Conservation (phyloP, 768 basidiomycete species). For the Galerina sulciceps region DNA sequence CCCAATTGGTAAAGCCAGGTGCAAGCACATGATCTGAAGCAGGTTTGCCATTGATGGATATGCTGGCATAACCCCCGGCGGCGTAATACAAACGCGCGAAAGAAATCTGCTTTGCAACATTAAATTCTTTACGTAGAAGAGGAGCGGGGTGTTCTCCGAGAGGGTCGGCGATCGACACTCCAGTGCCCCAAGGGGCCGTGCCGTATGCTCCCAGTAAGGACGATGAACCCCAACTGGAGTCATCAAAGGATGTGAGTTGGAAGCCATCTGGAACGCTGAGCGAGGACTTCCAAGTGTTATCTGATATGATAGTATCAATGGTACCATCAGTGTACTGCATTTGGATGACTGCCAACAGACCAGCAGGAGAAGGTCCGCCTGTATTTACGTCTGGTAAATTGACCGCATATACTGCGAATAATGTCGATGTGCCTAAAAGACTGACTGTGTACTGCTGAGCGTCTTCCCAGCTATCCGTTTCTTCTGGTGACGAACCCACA, state of each 20-base stretch:
- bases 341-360: conserved; percentile 31
- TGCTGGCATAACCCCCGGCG: conserved; percentile 32
- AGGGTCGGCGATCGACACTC: conserved; percentile 24
- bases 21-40: conserved; percentile 30
- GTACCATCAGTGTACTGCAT: conserved; percentile 35
- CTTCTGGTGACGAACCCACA: too few species aligned
- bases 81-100: conserved; percentile 32
- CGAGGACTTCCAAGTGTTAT: conserved; percentile 32
- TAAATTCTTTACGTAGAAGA: conserved; percentile 28
- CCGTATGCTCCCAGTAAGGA: conserved; percentile 23
- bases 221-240: conserved; percentile 26
- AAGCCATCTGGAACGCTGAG: conserved; percentile 22
- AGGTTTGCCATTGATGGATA: conserved; percentile 29
- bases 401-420: too few species aligned
- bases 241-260: conserved; percentile 21
- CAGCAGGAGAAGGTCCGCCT: conserved; percentile 22
- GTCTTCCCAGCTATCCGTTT: too few species aligned
- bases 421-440: too few species aligned
- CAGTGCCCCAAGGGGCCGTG: conserved; percentile 24
- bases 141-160: conserved; percentile 34
- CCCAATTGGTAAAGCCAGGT: conserved; percentile 35
- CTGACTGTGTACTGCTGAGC: too few species aligned
- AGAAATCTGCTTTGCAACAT: conserved; percentile 20
- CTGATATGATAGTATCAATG: conserved; percentile 31
- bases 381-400: too few species aligned